phyloP scores from a whole-genome alignment of 495 filamentous ascomycete species.

The Annulohypoxylon bovei region DNA sequence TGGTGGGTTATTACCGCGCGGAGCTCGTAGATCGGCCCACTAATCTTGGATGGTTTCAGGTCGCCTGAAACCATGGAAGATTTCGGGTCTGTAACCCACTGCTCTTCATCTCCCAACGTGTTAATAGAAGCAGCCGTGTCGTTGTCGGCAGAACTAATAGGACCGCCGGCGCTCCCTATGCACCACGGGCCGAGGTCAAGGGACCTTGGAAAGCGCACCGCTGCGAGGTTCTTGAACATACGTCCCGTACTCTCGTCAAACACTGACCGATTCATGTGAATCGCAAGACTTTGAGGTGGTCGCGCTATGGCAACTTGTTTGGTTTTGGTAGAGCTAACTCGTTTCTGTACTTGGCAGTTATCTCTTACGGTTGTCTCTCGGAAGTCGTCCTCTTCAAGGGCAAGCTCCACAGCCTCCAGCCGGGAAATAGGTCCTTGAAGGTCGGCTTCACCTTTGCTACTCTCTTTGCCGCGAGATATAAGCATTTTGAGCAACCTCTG shows the following conservation, averaged over 20 bases:
- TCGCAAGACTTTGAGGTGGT: conserved; percentile 77
- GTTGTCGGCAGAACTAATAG: conserved; percentile 24
- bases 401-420: conserved; percentile 70
- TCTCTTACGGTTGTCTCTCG: conserved; percentile 76
- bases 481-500: conserved; percentile 52
- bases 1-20: conserved; percentile 89
- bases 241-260: conserved; percentile 84
- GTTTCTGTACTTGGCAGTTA: conserved; percentile 77
- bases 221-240: conserved; percentile 83
- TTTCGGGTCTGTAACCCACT: conserved; percentile 72
- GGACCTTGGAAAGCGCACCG: conserved; percentile 74
- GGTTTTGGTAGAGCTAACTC: conserved; percentile 80
- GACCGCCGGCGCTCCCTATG: conserved; percentile 62
- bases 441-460: conserved; percentile 27
- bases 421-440: conserved; percentile 53
- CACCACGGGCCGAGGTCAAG: conserved; percentile 85
- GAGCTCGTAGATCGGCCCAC: conserved; percentile 76
- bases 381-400: conserved; percentile 82
- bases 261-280: conserved; percentile 91
- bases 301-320: conserved; percentile 86
- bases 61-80: conserved; percentile 72
- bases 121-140: conserved; percentile 19
- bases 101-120: conserved; percentile 58
- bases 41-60: conserved; percentile 51
- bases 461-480: conserved; percentile 40